phyloP scores from a whole-genome alignment of 2,329 filamentous ascomycete genomes.

The Nothopassalora personata region DNA sequence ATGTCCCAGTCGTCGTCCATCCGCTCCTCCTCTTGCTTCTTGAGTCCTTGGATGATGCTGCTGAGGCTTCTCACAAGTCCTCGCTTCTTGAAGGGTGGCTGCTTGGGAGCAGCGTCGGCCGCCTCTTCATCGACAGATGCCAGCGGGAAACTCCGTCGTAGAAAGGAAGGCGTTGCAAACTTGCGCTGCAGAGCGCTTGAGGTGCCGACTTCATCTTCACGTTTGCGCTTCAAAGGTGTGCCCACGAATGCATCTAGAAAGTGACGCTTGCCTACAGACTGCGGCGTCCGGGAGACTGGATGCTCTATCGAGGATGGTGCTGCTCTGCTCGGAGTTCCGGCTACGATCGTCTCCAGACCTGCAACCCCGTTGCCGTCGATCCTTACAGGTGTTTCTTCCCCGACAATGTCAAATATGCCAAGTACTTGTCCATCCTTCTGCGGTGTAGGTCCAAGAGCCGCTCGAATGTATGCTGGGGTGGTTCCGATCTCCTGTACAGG shows the following conservation, averaged over 20 bases:
- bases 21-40: slow-evolving; percentile 63
- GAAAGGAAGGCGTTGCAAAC: slow-evolving; percentile 67
- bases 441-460: slow-evolving; percentile 64
- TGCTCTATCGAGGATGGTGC: slow-evolving; percentile 10
- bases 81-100: slow-evolving; percentile 39
- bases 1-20: slow-evolving; percentile 70
- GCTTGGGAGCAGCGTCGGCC: slow-evolving; percentile 9
- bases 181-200: slow-evolving; percentile 28
- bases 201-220: slow-evolving; percentile 33
- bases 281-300: slow-evolving; percentile 39
- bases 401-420: slow-evolving; percentile 69
- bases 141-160: slow-evolving; percentile 50
- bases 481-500: slow-evolving; percentile 28
- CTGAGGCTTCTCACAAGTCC: slow-evolving; percentile 63
- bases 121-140: slow-evolving; percentile 55
- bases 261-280: slow-evolving; percentile 55
- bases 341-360: slow-evolving; percentile 31
- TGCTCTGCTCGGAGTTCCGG: slow-evolving; percentile 37
- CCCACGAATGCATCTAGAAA: slow-evolving; percentile 57
- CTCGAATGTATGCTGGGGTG: slow-evolving; percentile 30
- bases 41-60: slow-evolving; percentile 65
- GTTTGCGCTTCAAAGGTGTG: slow-evolving; percentile 55
- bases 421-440: slow-evolving; percentile 73
- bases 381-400: slow-evolving; percentile 26
- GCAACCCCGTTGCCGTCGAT: slow-evolving; percentile 22